Base-by-base conservation (phyloP, 768 basidiomycete genomes). In the Hirschioporus abietinus region DNA sequence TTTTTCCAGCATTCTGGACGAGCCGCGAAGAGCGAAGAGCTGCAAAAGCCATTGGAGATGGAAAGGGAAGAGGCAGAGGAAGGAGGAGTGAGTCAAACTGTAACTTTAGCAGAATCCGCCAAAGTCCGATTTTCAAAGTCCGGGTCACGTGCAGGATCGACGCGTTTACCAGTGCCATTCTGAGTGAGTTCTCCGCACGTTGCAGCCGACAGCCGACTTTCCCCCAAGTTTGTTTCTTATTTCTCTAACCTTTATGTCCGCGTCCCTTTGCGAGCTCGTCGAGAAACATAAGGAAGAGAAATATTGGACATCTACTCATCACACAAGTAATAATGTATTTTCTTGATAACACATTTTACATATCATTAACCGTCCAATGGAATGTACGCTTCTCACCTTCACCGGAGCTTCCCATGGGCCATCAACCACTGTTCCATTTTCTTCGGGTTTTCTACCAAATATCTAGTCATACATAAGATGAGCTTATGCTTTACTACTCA, bases 61-160 rank as follows among this genome's bases (percentile, higher is more conserved):
- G 42, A 52, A 20, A 10, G 12, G 42, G 20, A 10, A 15, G 20
- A 52, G 12, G 42, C 4, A 12, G 42, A 52, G 42, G 42, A 52
- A 52, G 42, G 63, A 63, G 20, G 42, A 64, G 10, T 58, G 42
- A 25, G 63, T 36, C 12, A 52, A 18, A 27, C 26, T 63, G 26
- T 63, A 27, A 25, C 25, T 20, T 52, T 52, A 5, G 42, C 20
- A 12, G 42, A 52, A 5, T 52, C 42, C 42, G 42, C 42, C 15
- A 12, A 61, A 61, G 60, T 26, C 26, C 60, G 60, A 26, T 59
- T 59, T 23, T 59, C 25, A 2, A 59, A 59, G 27, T 63, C 3
- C n/a, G 23, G 20, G 30, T 30, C 30, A 30, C 30, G 30, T 30
- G 30, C 30, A 30, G 30, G 7, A 7, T 7, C 35, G 35, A 36